Evolutionary conservation across 257 asterid genomes (phyloP), one percentile per base, ranked within the genome.

Genomic region (Verbena officinalis): DNA sequence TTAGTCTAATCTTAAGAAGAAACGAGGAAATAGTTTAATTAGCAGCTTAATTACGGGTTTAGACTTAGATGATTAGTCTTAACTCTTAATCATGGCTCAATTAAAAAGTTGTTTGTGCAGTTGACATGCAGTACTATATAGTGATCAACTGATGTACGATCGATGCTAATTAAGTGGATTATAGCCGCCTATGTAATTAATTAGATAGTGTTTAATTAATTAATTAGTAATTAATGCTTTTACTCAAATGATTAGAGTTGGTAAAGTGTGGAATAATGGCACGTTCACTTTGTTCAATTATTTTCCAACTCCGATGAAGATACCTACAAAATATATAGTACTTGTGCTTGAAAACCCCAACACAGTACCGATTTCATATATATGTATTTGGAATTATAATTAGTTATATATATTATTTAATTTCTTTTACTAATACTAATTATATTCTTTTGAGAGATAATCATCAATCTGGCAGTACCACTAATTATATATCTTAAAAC

Each of bases 241-340:
- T 16, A 55, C 1, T 59, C 75, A 67, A n/a, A 76, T 79, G 73
- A 79, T 68, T 64, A 75, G 84, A 75, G 76, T 61, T 30, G 81
- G 84, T 79, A 68, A 71, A 72, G 75, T 44, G 62, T 64, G 73
- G 80, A 74, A 74, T 71, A 64, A 74, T 62, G 13, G 65, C 75
- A 78, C 75, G 75, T 74, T 78, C 78, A 21, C 74, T 59, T 19
- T 61, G 56, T 44, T 72, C 73, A 73, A 73, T 61, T 61, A 60
- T 73, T 54, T 67, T 38, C 62, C 34, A 4, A 4, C 46, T 59
- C 72, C 76, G 48, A 34, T 63, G 12, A 34, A 36, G 30, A 3
- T 19, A 20, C 39, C 44, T 45, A 54, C 44, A 10, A 27, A 55
- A 1, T 9, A 22, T 44, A 39, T 42, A n/a, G n/a, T n/a, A n/a